Base-by-base conservation (phyloP, 2,329 filamentous ascomycete species). In the Pseudopyricularia javanii region DNA sequence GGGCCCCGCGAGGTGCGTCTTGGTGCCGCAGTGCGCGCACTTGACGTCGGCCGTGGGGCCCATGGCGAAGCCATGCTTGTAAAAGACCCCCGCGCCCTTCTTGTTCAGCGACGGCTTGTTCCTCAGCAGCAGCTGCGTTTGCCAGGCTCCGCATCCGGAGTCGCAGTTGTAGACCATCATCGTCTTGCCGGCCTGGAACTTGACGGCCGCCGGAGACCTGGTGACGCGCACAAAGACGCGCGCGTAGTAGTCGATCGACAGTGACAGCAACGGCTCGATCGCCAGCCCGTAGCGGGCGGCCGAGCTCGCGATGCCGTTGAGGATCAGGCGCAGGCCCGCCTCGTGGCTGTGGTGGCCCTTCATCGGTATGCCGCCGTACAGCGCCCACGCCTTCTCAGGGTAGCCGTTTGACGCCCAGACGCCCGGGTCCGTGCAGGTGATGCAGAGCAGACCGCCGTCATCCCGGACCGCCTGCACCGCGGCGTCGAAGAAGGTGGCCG, bases 331-430 rank as follows among this genome's bases (percentile, higher is more conserved):
- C 52, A 98, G 68, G 1, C 91, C 93, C 32, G 80, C 90, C 69
- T 98, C 93, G 60, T 98, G 93, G 24, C 86, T 91, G 63, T 89
- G 84, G 50, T 79, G 74, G 1, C 90, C 91, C 69, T 95, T 95
- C 55, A 91, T 71, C 0, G 93, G 89, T 15, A 91, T 73, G 33
- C 93, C 93, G 3, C 93, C 93, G 63, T 98, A 98, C n/a, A 95
- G 74, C 1, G 91, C 84, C 66, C 84, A 98, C 3, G 89, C 82
- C 73, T 98, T 98, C 66, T 98, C 93, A 2, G 88, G 83, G 63
- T 97, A 98, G 53, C 91, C 89, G 59, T 88, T 87, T 0, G 91
- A 95, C 1, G 91, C 91, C 78, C 91, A 98, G 2, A 98, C 88
- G 9, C 87, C 90, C 9, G 91, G 91, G 66, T 98, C 93, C 0